A percentile compares a stretch with the other conserved stretches of the same genome.
These are phyloP conservation scores for Arthrobotrys conoides DNA, from an alignment of 2,329 filamentous ascomycete species.

Conservation along the genomic window DNA sequence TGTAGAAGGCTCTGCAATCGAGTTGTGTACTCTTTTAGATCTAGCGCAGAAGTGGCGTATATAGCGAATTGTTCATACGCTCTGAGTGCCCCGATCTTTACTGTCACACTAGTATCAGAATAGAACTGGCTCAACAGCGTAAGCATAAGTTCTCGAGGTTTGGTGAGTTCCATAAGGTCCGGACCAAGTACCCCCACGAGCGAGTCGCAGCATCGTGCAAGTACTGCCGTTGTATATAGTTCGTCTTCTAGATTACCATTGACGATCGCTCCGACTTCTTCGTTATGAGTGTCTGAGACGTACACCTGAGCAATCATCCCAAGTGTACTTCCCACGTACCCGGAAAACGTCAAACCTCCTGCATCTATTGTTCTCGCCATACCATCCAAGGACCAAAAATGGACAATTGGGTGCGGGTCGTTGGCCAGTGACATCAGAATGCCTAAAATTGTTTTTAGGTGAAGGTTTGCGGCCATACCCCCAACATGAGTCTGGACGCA, in stretches of 20 bases:
- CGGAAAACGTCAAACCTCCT: conserved; percentile 90
- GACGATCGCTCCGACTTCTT: conserved; percentile 82
- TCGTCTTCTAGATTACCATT: conserved; percentile 93
- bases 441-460: conserved; percentile 96
- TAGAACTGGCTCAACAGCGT: conserved; percentile 87
- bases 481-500: conserved; percentile 95
- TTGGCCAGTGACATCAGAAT: conserved; percentile 98
- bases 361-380: conserved; percentile 89
- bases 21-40: conserved; percentile 86
- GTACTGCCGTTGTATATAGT: conserved; percentile 82
- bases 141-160: conserved; percentile 91
- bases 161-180: conserved; percentile 91
- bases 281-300: conserved; percentile 89
- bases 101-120: conserved; percentile 77
- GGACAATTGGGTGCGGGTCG: conserved; percentile 93
- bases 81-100: conserved; percentile 82
- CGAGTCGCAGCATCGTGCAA: conserved; percentile 92
- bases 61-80: conserved; percentile 93
- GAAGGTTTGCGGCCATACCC: conserved; percentile 96
- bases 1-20: conserved; percentile 83
- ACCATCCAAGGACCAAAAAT: conserved; percentile 95
- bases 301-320: conserved; percentile 96
- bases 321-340: conserved; percentile 88
- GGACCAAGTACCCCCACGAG: conserved; percentile 96
- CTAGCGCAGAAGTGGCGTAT: conserved; percentile 89